Evolutionary conservation across 2,329 filamentous ascomycete species (phyloP).

Genomic region (Venturia nashicola): DNA sequence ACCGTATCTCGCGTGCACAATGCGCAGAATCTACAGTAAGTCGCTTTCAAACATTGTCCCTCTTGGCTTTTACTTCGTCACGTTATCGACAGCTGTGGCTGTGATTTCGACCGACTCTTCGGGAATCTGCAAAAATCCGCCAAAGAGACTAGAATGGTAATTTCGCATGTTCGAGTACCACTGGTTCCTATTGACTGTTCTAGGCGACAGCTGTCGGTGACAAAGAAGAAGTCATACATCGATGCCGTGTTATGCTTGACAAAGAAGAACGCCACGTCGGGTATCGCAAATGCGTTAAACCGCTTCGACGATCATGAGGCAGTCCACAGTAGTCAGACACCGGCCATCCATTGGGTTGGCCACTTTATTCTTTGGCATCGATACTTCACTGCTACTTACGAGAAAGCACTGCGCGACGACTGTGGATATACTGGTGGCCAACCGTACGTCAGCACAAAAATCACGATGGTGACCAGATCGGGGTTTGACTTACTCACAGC

Average conservation of each 20-base stretch:
- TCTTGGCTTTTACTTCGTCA: not conserved
- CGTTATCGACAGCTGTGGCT: not conserved
- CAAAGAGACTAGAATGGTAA: not conserved
- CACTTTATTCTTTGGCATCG: constrained; percentile 25
- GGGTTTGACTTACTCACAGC: constrained; percentile 1
- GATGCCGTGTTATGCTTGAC: constrained; percentile 7
- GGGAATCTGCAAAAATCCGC: not conserved
- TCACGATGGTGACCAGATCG: not conserved
- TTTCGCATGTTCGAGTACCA: not conserved
- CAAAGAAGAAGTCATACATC: constrained; percentile 4
- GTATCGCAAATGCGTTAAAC: constrained; percentile 12
- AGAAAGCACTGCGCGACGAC: constrained; percentile 21
- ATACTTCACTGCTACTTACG: constrained; percentile 21
- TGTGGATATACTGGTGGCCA: constrained; percentile 23
- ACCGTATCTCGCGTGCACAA: too few relatives aligned
- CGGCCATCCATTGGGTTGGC: constrained; percentile 6
- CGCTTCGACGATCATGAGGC: constrained; percentile 22
- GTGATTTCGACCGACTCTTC: not conserved
- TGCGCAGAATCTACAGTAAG: too few relatives aligned
- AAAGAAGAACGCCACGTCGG: constrained; percentile 9
- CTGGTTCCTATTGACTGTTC: constrained; percentile 8
- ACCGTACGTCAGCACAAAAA: constrained; percentile 9
- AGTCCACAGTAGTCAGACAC: not conserved
- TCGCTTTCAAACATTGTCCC: not conserved
- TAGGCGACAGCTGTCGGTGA: not conserved